Base-by-base conservation (phyloP, 768 basidiomycete species). In the Postia placenta region DNA sequence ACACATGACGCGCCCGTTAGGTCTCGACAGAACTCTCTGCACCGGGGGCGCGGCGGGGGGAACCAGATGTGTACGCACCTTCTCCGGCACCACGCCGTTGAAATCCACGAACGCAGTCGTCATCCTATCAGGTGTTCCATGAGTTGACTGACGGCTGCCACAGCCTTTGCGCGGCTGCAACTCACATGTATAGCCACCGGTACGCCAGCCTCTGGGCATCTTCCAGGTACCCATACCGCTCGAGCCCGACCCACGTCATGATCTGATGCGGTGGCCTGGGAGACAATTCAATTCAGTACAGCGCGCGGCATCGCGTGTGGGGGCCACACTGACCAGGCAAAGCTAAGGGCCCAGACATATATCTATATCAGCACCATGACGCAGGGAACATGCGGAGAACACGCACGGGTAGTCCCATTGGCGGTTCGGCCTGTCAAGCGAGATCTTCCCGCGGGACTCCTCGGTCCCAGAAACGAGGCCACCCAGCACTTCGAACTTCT, bases 371-470 rank as follows among this genome's bases (percentile, higher is more conserved):
- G 51, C 36, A 20, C 20, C 20, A 19, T 19, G 20, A 12, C 15
- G 22, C 33, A 11, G 12, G 15, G 11, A n/a, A 11, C 27, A 17
- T 6, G 4, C 6, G 14, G 45, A 42, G 45, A 54, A 48, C 28
- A 82, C 88, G 57, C 70, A 92, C 73, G 92, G 95, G 67, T 93
- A 94, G 65, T 94, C 95, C 96, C 95, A 99, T 63, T 99, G 95
- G 54, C 95, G 89, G 70, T 97, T 97, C 14, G 95, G 95, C 42
- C 96, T 78, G 60, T 96, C 93, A 47, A 99, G 74, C 14, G 94
- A 95, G 50, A 98, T 94, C 65, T 89, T 88, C 47, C 95, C 95
- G 50, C 95, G 80, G 35, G 92, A 96, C 65, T 92, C 90, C 59
- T 99, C 96, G 1, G 95, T 98, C 36, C 95, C 95, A 17, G 92